Base-by-base conservation (phyloP, 805 yeast species). In the Lachancea cidri region DNA sequence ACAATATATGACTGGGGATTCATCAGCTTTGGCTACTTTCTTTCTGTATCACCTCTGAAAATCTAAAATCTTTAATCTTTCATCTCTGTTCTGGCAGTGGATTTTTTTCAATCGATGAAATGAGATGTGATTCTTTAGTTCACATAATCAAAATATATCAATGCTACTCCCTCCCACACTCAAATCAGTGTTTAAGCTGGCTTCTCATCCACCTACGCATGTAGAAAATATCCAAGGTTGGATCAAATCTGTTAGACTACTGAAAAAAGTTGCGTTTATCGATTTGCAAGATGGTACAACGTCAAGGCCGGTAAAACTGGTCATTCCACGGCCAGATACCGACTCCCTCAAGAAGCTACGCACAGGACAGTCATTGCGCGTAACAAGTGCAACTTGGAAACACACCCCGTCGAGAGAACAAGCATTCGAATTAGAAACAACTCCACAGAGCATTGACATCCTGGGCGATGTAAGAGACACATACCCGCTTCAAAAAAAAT, bases 401-500 rank as follows among this genome's bases (percentile, higher is more conserved):
- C 29, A 35, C 5, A 51, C 60, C 9, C 58, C 60, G 8, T 35
- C 49, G 9, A 46, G 79, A 65, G 61, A 63, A 33, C 84, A 81
- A 52, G 57, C 59, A 1, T 71, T 62, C 46, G 91, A 83, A 57
- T 53, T 83, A 19, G 68, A 65, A 47, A 51, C 53, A 0, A 58
- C 65, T 29, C 55, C 59, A 5, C 58, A 61, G 2, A 61, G 40
- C 8, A 57, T 84, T 2, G 45, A 60, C 11, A 56, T 86, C 1
- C 46, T 81, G 4, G 96, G 96, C 0, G 64, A 67, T 24, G 82
- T 85, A 0, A 70, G 74, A 0, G 74, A 73, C 2, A 60, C 67
- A 29, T 93, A 83, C 58, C 96, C 97, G 0, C 65, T 93, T 36
- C 96, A 88, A 53, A 89, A 88, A 57, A 88, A 88, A 58, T 66